Evolutionary conservation across 805 yeast species (phyloP), one percentile per base, ranked within the genome.

Genomic region (Saturnispora sanitii): DNA sequence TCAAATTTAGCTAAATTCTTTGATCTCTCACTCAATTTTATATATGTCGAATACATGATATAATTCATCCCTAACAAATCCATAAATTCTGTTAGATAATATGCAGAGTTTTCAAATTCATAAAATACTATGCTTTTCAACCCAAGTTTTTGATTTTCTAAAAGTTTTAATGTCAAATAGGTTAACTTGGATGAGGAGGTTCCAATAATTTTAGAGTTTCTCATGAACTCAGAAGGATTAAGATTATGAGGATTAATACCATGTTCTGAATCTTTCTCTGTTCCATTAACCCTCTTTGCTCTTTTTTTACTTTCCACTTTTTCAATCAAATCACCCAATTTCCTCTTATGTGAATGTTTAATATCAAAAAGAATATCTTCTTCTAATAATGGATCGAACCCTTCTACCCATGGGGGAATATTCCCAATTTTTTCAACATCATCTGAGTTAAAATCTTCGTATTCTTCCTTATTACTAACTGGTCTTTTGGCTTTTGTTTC

Each of bases 81-180:
- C 37, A 81, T 51, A 11, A 77, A 62, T 48, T 81, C 88, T 0
- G 82, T 70, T 22, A 80, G 52, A 52, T 77, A 79, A 51, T 74
- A 79, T 0, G 86, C 87, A 36, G 76, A 69, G 47, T 80, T 85
- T 53, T 78, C 84, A 55, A 75, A 77, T 46, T 80, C 86, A 52
- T 74, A 81, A 53, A 80, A 80, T 0, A 80, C 75, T 21, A 80
- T 64, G 13, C 80, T 70, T 53, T 80, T 76, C 38, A 72, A 52
- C 3, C 66, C 64, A 7, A 53, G 41, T 8, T 48, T 43, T 45
- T 74, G 75, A 50, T 79, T 73, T 37, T 75, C 79, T 21, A 76
- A 52, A 7, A 79, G 49, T 44, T 74, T 62, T 13, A 79, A 62
- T 0, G 74, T 66, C 43, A 80, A 57, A 46, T 80, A 80, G 4